Evolutionary conservation across 164 flowering plant genomes (phyloP), one percentile per base, ranked within the genome.

Genomic region (Stephania cephalantha): DNA sequence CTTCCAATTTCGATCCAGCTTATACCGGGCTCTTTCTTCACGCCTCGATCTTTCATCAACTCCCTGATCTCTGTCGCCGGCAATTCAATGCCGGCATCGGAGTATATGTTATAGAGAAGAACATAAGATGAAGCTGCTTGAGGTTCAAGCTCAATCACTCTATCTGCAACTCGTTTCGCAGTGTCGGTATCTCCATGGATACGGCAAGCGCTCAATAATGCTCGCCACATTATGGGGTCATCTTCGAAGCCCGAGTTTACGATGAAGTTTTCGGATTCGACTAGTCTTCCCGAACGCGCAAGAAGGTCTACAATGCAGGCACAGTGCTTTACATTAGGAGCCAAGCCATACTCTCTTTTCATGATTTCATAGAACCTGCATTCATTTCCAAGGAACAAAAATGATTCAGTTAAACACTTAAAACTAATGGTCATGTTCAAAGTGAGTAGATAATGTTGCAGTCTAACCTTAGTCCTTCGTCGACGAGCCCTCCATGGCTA

Each of bases 1-100:
- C 73, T 69, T 46, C 87, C 81, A 9, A 85, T 75, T 77, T 88
- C 84, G 63, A 90, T 85, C 93, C 90, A 88, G 76, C 91, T 87
- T 31, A 85, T 53, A 64, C 91, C 91, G 8, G 91, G 89, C 77
- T 88, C 91, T 77, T 90, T 90, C 83, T 84, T 89, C 53, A 88
- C 69, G 42, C 89, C 83, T 46, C 84, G 73, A 9, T 78, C 76
- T 52, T 71, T 81, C 89, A 90, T 88, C 81, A 87, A 74, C 11
- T 86, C 80, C 68, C 91, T 85, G 31, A 88, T 77, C 72, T 80
- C 35, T 9, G 66, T 75, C 6, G 90, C 91, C 0, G 73, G 71
- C 1, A 50, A 35, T 10, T 82, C 71, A 42, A 79, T 71, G 17
- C 87, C 88, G 45, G 86, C 79, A 69, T 84, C 89, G 18, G 67